phyloP scores from a whole-genome alignment of 192 early-diverging fungal genomes.

The Funneliformis geosporum region DNA sequence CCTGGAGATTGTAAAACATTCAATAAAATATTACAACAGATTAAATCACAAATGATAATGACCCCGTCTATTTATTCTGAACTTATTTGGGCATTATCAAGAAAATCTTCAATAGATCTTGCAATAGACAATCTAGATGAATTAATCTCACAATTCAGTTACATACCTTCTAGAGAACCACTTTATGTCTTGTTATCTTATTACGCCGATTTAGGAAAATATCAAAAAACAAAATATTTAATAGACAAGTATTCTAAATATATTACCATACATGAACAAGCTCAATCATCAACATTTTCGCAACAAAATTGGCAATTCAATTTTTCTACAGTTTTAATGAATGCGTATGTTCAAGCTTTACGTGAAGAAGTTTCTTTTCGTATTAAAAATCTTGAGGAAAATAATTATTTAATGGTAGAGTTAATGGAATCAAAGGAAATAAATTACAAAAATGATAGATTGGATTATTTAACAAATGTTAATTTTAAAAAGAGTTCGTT shows the following conservation, averaged over 20 bases:
- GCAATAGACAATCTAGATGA: slow-evolving; percentile 4
- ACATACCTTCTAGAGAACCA: slow-evolving; percentile 6
- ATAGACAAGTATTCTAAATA: neutral
- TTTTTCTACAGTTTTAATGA: slow-evolving; percentile 2
- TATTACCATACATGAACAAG: neutral
- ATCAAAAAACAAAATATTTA: neutral
- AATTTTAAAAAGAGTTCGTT: slow-evolving; percentile 5
- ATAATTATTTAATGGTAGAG: neutral
- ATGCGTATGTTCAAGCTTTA: slow-evolving; percentile 7
- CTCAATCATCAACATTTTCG: neutral
- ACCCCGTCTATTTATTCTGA: slow-evolving; percentile 4
- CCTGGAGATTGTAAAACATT: neutral
- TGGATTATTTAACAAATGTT: neutral
- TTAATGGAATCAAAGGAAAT: neutral
- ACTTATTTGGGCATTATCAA: slow-evolving; percentile 16
- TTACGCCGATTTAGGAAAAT: slow-evolving; percentile 1
- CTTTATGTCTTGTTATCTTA: neutral
- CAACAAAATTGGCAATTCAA: neutral
- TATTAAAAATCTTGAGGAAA: neutral
- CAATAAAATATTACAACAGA: neutral
- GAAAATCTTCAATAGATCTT: neutral
- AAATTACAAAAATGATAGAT: no score
- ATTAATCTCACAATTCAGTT: neutral
- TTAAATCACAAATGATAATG: neutral
- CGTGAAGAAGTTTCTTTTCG: neutral